phyloP scores from a whole-genome alignment of 148 eudicot genomes.

The Rhododendron ferrugineum region DNA sequence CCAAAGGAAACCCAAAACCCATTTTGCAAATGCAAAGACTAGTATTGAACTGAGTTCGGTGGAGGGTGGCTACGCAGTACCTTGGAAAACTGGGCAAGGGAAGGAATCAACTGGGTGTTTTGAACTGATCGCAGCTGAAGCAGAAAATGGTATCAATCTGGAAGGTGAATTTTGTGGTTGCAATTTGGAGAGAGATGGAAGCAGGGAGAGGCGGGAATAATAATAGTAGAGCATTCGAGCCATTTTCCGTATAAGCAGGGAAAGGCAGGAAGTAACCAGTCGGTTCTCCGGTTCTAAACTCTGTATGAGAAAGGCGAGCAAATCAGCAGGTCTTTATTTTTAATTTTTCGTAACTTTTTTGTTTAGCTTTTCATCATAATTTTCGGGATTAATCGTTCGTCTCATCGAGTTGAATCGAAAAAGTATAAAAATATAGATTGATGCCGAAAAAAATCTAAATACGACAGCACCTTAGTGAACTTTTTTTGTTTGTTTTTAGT shows the following conservation, averaged over 20 bases:
- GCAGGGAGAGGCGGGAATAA: slow-evolving; percentile 29
- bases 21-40: neutral
- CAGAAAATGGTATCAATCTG: slow-evolving; percentile 1
- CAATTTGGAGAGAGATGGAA: slow-evolving; percentile 24
- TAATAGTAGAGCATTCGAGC: slow-evolving; percentile 25
- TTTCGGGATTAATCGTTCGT: too few relatives aligned
- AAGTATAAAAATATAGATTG: too few relatives aligned
- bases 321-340: too few relatives aligned
- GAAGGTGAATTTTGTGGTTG: neutral
- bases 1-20: neutral
- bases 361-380: too few relatives aligned
- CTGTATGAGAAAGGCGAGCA: neutral
- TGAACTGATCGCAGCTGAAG: neutral
- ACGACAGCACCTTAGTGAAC: too few relatives aligned
- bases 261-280: neutral
- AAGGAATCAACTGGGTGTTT: slow-evolving; percentile 5
- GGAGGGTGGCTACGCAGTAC: slow-evolving; percentile 12
- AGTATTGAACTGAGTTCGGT: neutral
- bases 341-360: too few relatives aligned
- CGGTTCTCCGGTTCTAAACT: neutral
- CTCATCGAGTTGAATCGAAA: too few relatives aligned
- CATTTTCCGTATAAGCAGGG: slow-evolving; percentile 16
- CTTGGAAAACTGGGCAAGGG: slow-evolving; percentile 18
- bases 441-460: too few relatives aligned
- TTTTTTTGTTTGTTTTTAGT: too few relatives aligned